Evolutionary conservation across 495 filamentous ascomycete species (phyloP), one percentile per base, ranked within the genome.

Genomic region (Durotheca rogersii): DNA sequence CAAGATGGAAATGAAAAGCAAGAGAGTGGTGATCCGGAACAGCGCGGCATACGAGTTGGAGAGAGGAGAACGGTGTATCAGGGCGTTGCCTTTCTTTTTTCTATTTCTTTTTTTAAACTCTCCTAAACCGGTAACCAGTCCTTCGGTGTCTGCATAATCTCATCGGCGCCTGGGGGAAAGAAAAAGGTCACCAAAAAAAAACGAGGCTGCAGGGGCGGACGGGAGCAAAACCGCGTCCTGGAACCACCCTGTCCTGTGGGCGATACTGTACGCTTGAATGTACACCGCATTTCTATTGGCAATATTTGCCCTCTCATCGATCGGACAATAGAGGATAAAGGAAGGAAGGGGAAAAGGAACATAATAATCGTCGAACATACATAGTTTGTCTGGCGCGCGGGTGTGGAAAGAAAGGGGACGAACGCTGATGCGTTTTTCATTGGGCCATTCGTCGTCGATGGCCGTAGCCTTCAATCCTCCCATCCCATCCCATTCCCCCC

Each of bases 191-290:
- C 3, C 46, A 30, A 21, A 27, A 35, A 40, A 52, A 31, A n/a
- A n/a, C n/a, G n/a, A n/a, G n/a, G n/a, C n/a, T n/a, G n/a, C n/a
- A n/a, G 10, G 29, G 31, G 34, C 29, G n/a, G 31, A 43, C 40
- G 34, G 40, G 41, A 41, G 35, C 46, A 35, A 39, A 34, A 34
- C 14, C 30, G 27, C 32, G 7, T 49, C 21, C 21, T 35, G 29
- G 47, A 34, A 29, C 20, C 17, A 33, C 41, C 47, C 36, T 38
- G 32, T 52, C 47, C 36, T 38, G 32, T 52, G 55, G 44, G 43
- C 21, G 33, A 47, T 54, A 58, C 33, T 53, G 50, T 54, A 54
- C 46, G n/a, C n/a, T n/a, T 43, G 50, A 44, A 35, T 59, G 50
- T 54, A 51, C 56, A 59, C 54, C 50, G 36, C 35, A 34, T 50